phyloP scores from a whole-genome alignment of 345 rosid species.

The Rhodamnia rubescens region DNA sequence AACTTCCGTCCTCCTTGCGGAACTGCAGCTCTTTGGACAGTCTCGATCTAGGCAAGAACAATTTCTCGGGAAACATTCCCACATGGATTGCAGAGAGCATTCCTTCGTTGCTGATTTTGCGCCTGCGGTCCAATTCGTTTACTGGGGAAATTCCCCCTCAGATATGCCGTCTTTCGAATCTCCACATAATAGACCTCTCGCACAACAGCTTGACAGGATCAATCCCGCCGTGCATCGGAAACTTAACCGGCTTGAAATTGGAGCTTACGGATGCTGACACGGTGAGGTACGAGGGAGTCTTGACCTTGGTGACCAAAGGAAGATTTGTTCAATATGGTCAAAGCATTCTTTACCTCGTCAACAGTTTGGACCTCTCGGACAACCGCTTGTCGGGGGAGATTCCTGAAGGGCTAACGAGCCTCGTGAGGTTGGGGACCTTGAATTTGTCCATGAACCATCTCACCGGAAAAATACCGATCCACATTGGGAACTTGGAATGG shows the following conservation, averaged over 20 bases:
- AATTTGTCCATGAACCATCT: conserved; percentile 34
- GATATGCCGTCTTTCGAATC: not conserved
- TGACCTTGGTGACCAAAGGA: not conserved
- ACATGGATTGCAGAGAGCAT: not conserved
- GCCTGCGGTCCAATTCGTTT: not conserved
- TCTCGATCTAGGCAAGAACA: not conserved
- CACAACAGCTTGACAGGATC: not conserved
- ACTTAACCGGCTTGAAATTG: not conserved
- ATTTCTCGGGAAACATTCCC: not conserved
- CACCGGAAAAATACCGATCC: conserved; percentile 33
- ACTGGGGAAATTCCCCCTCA: not conserved
- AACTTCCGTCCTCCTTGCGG: not conserved
- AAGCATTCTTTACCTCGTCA: conserved; percentile 6
- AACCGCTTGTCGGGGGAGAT: conserved; percentile 15
- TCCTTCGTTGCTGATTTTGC: not conserved
- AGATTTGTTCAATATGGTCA: not conserved
- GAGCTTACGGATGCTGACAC: not conserved
- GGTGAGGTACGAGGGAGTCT: not conserved
- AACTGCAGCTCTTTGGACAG: not conserved
- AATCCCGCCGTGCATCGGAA: not conserved
- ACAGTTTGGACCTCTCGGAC: conserved; percentile 24
- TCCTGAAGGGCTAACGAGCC: conserved; percentile 10
- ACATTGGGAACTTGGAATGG: conserved; percentile 17
- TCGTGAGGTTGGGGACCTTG: conserved; percentile 18
- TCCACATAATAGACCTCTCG: not conserved